Conservation (phyloP, 208 protist species). For the Histomonas meleagridis region DNA sequence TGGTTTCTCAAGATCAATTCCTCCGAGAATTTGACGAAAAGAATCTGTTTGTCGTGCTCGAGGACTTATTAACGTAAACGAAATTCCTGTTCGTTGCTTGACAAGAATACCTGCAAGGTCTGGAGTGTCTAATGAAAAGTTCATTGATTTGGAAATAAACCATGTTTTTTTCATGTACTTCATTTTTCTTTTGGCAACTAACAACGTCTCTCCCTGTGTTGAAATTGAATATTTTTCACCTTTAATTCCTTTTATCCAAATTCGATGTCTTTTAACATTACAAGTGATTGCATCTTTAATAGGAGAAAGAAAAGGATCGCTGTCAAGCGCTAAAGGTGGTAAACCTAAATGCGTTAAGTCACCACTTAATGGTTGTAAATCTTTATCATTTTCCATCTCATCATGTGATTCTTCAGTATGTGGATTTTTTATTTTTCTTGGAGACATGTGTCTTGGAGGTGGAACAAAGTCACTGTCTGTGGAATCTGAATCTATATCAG, state of each 20-base stretch:
- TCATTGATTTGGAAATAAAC: neutral
- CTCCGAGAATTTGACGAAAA: neutral
- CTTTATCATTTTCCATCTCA: no score
- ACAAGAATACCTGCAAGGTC: neutral
- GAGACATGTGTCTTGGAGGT: no score
- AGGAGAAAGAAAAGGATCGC: constrained; percentile 11
- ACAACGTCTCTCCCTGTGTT: neutral
- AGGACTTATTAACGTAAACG: neutral
- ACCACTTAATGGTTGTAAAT: no score
- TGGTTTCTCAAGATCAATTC: neutral
- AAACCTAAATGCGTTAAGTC: neutral
- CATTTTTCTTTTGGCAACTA: constrained; percentile 15
- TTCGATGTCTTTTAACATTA: neutral
- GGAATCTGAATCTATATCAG: no score
- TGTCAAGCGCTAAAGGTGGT: neutral
- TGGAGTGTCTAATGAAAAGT: neutral
- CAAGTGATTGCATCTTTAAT: neutral
- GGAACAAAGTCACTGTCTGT: no score
- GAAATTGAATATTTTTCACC: neutral
- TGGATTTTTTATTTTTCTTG: no score
- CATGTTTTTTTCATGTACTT: constrained; percentile 27
- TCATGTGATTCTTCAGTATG: no score
- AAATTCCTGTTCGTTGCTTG: neutral
- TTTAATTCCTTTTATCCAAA: neutral
- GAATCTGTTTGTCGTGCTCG: neutral